Evolutionary conservation across 2,329 filamentous ascomycete genomes (phyloP).

Genomic region (Trichoderma sp.): DNA sequence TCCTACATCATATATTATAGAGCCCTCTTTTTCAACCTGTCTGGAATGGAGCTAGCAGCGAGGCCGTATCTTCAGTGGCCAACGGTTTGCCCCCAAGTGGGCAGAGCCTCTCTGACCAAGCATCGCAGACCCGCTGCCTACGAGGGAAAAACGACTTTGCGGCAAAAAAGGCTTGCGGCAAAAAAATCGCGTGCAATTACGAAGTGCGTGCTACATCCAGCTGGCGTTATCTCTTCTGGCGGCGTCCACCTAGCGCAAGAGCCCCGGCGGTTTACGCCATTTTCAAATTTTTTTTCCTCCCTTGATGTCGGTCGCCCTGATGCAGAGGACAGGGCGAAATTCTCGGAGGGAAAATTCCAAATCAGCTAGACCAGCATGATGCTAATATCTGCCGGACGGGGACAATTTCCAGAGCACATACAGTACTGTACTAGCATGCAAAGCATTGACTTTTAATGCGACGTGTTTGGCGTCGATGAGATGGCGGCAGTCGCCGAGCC

Average conservation of each 20-base stretch:
- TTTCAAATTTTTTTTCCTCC: neutral
- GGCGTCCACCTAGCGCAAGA: conserved; percentile 20
- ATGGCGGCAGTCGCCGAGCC: neutral
- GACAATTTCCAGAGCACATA: neutral
- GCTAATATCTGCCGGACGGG: neutral
- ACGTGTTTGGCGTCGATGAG: neutral
- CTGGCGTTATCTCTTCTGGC: conserved; percentile 18
- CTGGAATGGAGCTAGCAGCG: neutral
- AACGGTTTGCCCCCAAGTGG: conserved; percentile 10
- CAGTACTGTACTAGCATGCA: neutral
- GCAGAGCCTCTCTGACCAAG: conserved; percentile 8
- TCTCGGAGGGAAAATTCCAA: conserved; percentile 4
- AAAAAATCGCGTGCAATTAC: conserved; percentile 15
- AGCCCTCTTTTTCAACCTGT: neutral
- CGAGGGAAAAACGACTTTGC: neutral
- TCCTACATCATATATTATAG: neutral
- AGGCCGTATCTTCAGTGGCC: neutral
- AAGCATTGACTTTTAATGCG: conserved; percentile 9
- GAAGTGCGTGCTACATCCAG: conserved; percentile 13
- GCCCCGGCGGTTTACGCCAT: conserved; percentile 19
- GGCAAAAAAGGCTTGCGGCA: conserved; percentile 11
- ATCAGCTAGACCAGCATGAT: conserved; percentile 5
- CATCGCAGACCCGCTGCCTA: conserved; percentile 16
- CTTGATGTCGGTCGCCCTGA: neutral
- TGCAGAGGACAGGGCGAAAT: neutral